Percentiles rank a stretch among this genome's conserved stretches.
These are phyloP conservation scores for Glycine tomentella DNA, from an alignment of 306 rosid species.

Conservation along the genomic window DNA sequence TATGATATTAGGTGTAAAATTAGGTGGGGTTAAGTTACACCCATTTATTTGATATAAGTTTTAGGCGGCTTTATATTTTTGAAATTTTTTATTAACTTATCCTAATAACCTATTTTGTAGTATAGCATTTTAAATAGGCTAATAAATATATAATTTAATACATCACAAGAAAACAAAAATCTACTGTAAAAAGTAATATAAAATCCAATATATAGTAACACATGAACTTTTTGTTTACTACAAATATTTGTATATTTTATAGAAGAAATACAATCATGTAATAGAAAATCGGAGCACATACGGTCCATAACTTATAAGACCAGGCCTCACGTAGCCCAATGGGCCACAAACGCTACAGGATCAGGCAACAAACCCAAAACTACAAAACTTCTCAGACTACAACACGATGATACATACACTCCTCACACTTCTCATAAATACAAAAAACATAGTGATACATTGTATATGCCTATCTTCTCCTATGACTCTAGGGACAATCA, in stretches of 20 bases:
- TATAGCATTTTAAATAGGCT: no score
- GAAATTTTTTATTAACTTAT: no score
- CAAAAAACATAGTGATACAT: slow-evolving; percentile 6
- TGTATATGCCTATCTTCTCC: slow-evolving; percentile 12
- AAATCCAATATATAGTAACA: neutral
- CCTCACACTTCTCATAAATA: no score
- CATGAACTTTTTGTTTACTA: neutral
- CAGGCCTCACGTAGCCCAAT: slow-evolving; percentile 37
- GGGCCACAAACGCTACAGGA: slow-evolving; percentile 38
- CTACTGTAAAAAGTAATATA: no score
- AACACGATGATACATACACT: neutral
- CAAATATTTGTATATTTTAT: neutral
- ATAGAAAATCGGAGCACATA: slow-evolving; percentile 1
- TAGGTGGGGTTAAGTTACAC: no score
- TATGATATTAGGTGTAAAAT: no score
- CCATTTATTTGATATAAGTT: no score
- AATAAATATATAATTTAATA: no score
- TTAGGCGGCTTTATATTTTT: no score
- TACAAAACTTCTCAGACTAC: neutral
- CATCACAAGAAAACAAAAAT: no score
- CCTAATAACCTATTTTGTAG: no score
- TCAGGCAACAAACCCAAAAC: slow-evolving; percentile 27
- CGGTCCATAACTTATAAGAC: slow-evolving; percentile 38
- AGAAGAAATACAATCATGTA: neutral
- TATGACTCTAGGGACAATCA: neutral